A percentile compares a stretch with the other conserved stretches of the same genome.
Evolutionary conservation across 2,329 filamentous ascomycete species (phyloP).

Genomic region (Rhynchosporium secalis): DNA sequence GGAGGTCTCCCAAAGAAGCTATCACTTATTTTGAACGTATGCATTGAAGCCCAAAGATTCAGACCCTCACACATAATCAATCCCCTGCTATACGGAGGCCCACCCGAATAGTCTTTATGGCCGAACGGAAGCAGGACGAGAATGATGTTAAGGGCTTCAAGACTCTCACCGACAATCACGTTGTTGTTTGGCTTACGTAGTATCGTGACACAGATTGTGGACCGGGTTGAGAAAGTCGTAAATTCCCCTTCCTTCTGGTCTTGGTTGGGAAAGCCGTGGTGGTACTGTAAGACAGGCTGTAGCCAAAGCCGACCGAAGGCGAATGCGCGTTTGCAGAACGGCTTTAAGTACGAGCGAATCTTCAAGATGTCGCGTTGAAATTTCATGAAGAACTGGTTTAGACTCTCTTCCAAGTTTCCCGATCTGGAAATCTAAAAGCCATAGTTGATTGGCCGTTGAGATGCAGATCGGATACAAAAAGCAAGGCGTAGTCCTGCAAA

Average conservation of each 20-base stretch:
- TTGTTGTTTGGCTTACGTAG: background rate
- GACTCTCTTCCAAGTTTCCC: background rate
- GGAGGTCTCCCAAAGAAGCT: background rate
- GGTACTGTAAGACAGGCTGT: background rate
- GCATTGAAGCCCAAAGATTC: constrained; percentile 2
- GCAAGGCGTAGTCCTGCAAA: constrained; percentile 2
- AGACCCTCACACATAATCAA: background rate
- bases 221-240: background rate
- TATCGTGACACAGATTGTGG: constrained; percentile 9
- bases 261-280: constrained; percentile 1
- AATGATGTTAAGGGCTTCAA: background rate
- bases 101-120: background rate
- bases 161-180: background rate
- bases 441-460: background rate
- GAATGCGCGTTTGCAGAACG: background rate
- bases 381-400: background rate
- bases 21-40: background rate
- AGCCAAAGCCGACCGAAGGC: background rate
- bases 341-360: background rate
- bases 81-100: background rate
- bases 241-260: background rate
- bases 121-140: constrained; percentile 3
- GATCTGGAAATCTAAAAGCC: background rate
- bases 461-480: constrained; percentile 1
- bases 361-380: background rate